Conservation (phyloP, 495 filamentous ascomycete genomes). For the Trichoderma parareesei region DNA sequence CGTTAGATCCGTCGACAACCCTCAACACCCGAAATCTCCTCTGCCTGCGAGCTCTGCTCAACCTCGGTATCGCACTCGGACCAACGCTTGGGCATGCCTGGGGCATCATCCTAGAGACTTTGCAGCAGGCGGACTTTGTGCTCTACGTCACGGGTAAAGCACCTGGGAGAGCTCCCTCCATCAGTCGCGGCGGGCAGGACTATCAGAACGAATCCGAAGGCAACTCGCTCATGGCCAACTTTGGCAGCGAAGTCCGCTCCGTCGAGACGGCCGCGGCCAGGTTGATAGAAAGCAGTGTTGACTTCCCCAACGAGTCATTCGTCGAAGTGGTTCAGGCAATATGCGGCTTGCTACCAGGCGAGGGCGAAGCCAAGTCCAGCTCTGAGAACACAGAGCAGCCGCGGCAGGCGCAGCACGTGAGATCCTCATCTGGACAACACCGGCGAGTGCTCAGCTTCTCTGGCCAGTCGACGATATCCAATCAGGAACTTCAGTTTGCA, state of each 20-base stretch:
- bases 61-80: constrained; percentile 89
- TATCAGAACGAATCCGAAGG: constrained; percentile 36
- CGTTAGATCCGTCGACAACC: constrained; percentile 39
- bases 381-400: background rate
- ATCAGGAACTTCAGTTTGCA: constrained; percentile 66
- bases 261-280: constrained; percentile 82
- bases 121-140: constrained; percentile 84
- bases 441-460: constrained; percentile 51
- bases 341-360: constrained; percentile 46
- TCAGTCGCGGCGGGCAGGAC: constrained; percentile 27
- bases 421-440: constrained; percentile 25
- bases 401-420: constrained; percentile 18
- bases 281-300: constrained; percentile 80
- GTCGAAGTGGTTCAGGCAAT: constrained; percentile 68
- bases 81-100: constrained; percentile 78
- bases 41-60: constrained; percentile 81
- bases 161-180: constrained; percentile 32
- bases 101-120: constrained; percentile 81
- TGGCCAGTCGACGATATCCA: constrained; percentile 43
- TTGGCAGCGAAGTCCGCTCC: constrained; percentile 71
- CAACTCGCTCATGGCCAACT: constrained; percentile 48
- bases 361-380: constrained; percentile 15
- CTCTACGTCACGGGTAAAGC: constrained; percentile 53
- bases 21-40: constrained; percentile 84
- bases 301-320: constrained; percentile 78